Evolutionary conservation across 2,329 filamentous ascomycete species (phyloP).

Genomic region (Thielaviopsis cerberus): DNA sequence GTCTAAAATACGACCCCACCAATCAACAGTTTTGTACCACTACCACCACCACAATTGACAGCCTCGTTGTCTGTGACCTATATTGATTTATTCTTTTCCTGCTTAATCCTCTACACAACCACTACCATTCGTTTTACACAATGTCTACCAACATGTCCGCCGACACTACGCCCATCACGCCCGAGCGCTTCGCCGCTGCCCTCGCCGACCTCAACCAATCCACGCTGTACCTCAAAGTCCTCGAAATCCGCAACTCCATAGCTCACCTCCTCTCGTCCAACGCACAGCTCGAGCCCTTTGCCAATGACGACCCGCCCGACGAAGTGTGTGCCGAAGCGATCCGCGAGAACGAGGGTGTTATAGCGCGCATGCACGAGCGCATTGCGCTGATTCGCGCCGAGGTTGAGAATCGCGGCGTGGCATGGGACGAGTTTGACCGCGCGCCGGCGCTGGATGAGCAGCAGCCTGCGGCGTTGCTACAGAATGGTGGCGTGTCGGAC

Average conservation of each 20-base stretch:
- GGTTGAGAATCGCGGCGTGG: constrained; percentile 38
- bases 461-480: constrained; percentile 5
- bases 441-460: constrained; percentile 17
- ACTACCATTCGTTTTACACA: background rate
- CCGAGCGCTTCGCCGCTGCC: constrained; percentile 45
- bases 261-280: constrained; percentile 58
- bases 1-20: constrained; percentile 9
- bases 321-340: constrained; percentile 58
- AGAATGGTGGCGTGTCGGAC: background rate
- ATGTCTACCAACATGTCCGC: constrained; percentile 34
- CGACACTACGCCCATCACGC: constrained; percentile 40
- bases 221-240: constrained; percentile 53
- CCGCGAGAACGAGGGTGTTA: constrained; percentile 49
- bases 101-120: background rate
- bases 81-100: background rate
- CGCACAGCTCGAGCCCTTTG: constrained; percentile 50
- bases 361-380: constrained; percentile 47
- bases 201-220: constrained; percentile 47
- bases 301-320: constrained; percentile 34
- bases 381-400: constrained; percentile 45
- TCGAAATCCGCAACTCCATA: constrained; percentile 59
- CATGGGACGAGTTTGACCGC: constrained; percentile 38
- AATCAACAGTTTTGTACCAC: background rate
- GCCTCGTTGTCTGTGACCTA: background rate
- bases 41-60: background rate